phyloP scores from a whole-genome alignment of 2,329 filamentous ascomycete genomes.

The Pezicula rhizophila region DNA sequence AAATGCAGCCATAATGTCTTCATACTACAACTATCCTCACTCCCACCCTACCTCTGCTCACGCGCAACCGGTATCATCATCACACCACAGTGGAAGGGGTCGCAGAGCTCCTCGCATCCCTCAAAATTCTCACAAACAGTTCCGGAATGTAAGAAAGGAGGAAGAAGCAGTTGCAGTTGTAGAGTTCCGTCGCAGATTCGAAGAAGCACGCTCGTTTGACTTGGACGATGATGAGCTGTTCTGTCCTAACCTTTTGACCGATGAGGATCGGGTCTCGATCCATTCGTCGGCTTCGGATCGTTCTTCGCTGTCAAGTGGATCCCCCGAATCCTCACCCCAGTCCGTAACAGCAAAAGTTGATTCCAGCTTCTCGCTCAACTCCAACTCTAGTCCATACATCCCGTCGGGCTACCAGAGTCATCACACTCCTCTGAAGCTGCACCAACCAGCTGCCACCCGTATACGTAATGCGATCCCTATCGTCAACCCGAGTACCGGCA shows the following conservation, averaged over 20 bases:
- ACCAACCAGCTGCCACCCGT: constrained; percentile 85
- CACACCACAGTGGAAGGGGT: constrained; percentile 75
- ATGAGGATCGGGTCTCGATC: constrained; percentile 78
- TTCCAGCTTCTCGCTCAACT: constrained; percentile 70
- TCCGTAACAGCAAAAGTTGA: constrained; percentile 70
- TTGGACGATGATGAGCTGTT: constrained; percentile 95
- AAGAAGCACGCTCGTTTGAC: constrained; percentile 89
- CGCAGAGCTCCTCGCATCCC: constrained; percentile 77
- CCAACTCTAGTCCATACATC: constrained; percentile 59
- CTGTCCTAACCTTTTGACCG: constrained; percentile 85
- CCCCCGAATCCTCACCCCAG: constrained; percentile 84
- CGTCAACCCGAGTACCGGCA: constrained; percentile 89
- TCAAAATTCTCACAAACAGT: constrained; percentile 82
- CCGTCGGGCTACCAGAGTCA: constrained; percentile 62
- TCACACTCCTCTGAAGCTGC: constrained; percentile 67
- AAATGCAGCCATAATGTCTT: constrained; percentile 47
- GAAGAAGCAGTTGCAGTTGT: constrained; percentile 75
- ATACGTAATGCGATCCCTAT: constrained; percentile 95
- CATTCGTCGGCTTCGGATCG: constrained; percentile 86
- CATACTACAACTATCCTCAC: constrained; percentile 58
- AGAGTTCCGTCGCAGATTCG: constrained; percentile 80
- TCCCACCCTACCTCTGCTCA: constrained; percentile 50
- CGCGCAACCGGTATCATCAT: constrained; percentile 36
- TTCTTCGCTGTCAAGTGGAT: constrained; percentile 90
- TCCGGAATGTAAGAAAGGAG: constrained; percentile 79